Base-by-base conservation (phyloP, 306 rosid species). In the Cucurbita argyrosperma region DNA sequence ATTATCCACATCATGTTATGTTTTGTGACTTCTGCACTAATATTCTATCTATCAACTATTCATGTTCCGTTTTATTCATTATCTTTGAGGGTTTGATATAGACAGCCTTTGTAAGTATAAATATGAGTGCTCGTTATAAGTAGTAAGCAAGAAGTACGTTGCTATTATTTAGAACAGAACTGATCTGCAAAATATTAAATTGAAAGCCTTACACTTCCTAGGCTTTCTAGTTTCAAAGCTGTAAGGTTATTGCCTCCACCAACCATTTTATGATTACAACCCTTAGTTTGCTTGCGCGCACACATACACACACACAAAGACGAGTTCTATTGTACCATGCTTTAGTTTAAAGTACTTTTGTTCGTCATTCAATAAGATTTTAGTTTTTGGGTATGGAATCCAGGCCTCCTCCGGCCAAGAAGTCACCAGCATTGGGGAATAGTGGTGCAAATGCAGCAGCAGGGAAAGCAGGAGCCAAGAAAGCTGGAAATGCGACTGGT, bases 401-500 rank as follows among this genome's bases (percentile, higher is more conserved):
- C 88, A 94, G 99, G 81, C 84, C 85, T 61, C 83, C 86, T 19
- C 88, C 87, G 70, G 83, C 84, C 37, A 88, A 89, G 84, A 91
- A 89, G 85, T 79, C 90, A 57, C 77, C 89, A 46, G 82, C 83
- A 5, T 76, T 76, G 12, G 86, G 85, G 62, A 87, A 64, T 63
- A 14, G 81, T 40, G 79, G 69, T 78, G 75, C 77, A 54, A 84
- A 80, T 83, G 73, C 85, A 47, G 52, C n/a, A n/a, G n/a, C 85
- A 13, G 86, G 83, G 39, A 94, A 87, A 87, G 92, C 88, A 2
- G 97, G 92, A 78, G 86, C 54, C 87, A 91, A 91, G 84, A 94
- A 89, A 68, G 85, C 74, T 11, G 95, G 81, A 82, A 85, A 71
- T 62, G 9, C 54, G 12, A 87, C 90, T 81, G 92, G 87, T 81